A percentile compares a stretch with the other conserved stretches of the same genome.
phyloP scores from a whole-genome alignment of 441 rosid species.

The Populus tomentosa region DNA sequence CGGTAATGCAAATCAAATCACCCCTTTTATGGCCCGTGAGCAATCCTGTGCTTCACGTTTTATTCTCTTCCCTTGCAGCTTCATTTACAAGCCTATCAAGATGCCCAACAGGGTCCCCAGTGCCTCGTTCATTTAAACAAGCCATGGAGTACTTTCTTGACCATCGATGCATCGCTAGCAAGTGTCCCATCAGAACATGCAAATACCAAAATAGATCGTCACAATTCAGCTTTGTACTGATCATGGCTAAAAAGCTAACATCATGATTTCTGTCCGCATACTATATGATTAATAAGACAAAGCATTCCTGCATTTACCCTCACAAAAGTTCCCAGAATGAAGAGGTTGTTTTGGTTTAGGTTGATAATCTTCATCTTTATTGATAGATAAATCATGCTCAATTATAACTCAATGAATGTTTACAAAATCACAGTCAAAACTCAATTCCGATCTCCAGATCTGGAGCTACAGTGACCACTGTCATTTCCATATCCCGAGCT shows the following conservation, averaged over 20 bases:
- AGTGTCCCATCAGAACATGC: not conserved
- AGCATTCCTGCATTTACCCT: not conserved
- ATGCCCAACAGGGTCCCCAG: not conserved
- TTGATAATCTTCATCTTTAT: not conserved
- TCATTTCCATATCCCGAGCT: not conserved
- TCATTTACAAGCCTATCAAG: not conserved
- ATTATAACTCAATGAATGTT: not conserved
- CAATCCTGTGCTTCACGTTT: constrained; percentile 11
- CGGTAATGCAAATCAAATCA: not conserved
- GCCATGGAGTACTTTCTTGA: not conserved
- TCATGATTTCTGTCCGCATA: not conserved
- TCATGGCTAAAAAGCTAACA: constrained; percentile 7
- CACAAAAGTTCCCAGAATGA: not conserved
- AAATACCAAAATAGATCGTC: not conserved
- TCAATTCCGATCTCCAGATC: not conserved
- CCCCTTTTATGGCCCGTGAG: not conserved
- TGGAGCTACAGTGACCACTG: not conserved
- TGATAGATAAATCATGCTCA: not conserved
- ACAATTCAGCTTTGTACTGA: not conserved
- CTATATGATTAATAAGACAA: not conserved
- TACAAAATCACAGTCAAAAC: not conserved
- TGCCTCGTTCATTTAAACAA: not conserved
- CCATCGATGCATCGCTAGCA: not conserved
- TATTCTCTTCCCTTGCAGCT: not conserved
- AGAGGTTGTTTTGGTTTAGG: not conserved